phyloP scores from a whole-genome alignment of 2,329 filamentous ascomycete genomes.

The Botrytis deweyae region DNA sequence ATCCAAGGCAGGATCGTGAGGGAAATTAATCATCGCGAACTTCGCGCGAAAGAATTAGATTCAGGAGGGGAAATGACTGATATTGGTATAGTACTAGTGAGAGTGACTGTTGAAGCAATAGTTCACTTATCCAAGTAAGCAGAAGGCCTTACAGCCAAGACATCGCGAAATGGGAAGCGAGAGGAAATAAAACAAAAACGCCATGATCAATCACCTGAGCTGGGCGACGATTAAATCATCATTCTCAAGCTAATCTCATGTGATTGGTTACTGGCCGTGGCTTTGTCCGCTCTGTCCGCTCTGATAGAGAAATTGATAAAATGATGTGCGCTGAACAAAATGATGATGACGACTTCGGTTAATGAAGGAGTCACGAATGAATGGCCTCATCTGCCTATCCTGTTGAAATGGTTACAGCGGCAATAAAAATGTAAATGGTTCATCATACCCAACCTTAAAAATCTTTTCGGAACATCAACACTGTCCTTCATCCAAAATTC shows the following conservation, averaged over 20 bases:
- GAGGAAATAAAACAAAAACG: neutral
- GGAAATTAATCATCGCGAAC: conserved; percentile 20
- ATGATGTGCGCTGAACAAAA: conserved; percentile 1
- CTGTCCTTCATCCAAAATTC: neutral
- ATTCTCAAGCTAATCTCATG: conserved; percentile 8
- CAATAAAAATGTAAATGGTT: neutral
- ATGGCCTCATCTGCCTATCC: conserved; percentile 16
- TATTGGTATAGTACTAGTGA: neutral
- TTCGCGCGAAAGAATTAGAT: conserved; percentile 11
- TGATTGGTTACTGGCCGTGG: neutral
- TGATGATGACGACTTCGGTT: conserved; percentile 10
- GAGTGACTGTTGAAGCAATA: conserved; percentile 11
- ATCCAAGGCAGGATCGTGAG: neutral
- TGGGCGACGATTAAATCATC: conserved; percentile 11
- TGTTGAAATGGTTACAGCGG: conserved; percentile 8
- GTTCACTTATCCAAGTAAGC: neutral
- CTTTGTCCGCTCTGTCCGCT: neutral
- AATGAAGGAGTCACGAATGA: conserved; percentile 6
- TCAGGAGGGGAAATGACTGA: conserved; percentile 9
- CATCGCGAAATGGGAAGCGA: neutral
- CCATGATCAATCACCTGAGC: conserved; percentile 17
- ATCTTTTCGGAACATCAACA: conserved; percentile 1
- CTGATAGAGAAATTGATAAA: neutral
- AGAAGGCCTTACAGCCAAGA: neutral
- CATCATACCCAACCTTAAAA: conserved; percentile 7